Percentiles rank a stretch among this genome's conserved stretches.
Conservation (phyloP, 2,329 filamentous ascomycete species). For the Paraphoma sp. region DNA sequence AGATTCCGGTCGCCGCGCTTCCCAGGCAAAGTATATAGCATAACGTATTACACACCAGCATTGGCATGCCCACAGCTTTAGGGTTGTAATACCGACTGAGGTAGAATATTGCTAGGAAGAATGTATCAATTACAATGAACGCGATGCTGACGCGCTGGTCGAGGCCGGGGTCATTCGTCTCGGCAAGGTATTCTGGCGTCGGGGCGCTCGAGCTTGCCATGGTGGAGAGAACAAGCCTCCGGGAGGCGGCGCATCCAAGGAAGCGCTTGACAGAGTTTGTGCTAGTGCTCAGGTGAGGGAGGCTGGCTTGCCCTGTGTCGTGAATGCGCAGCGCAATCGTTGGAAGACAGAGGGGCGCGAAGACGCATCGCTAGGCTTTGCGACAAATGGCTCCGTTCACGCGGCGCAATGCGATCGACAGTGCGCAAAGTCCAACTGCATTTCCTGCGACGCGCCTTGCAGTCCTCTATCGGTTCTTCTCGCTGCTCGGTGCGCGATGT, state of each 20-base stretch:
- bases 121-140: conserved; percentile 11
- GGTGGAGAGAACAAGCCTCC: neutral
- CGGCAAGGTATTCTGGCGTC: conserved; percentile 8
- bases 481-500: neutral
- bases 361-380: neutral
- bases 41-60: conserved; percentile 14
- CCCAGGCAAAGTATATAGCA: conserved; percentile 12
- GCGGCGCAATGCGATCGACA: neutral
- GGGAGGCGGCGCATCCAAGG: neutral
- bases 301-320: neutral
- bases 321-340: neutral
- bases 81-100: conserved; percentile 9
- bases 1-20: conserved; percentile 11
- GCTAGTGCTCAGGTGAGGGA: neutral
- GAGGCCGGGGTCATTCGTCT: conserved; percentile 9
- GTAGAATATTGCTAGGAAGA: conserved; percentile 9
- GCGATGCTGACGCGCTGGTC: conserved; percentile 15
- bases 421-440: neutral
- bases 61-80: conserved; percentile 7
- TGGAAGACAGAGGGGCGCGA: neutral
- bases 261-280: neutral
- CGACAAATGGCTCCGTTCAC: neutral
- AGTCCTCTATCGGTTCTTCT: neutral
- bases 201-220: conserved; percentile 5
- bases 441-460: neutral